Percentiles rank a stretch among this genome's conserved stretches.
These are phyloP conservation scores for Fragosphaeria purpurea DNA, from an alignment of 2,329 filamentous ascomycete species.

Conservation along the genomic window DNA sequence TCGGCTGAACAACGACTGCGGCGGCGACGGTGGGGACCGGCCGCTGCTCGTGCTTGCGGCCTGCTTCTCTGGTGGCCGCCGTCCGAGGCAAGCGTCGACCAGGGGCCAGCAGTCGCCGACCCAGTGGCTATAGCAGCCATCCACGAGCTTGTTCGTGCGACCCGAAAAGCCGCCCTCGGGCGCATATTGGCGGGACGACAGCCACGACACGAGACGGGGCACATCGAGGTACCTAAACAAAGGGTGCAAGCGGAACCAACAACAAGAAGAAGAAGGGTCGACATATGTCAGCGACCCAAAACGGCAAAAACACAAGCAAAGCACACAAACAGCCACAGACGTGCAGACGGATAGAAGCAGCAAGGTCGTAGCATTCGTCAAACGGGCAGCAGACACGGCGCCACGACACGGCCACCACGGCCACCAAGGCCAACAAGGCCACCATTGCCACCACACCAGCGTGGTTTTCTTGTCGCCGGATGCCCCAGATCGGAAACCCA, in stretches of 20 bases:
- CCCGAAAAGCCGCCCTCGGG: constrained; percentile 91
- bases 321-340: background rate
- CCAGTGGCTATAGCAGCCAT: constrained; percentile 98
- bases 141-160: constrained; percentile 93
- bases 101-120: constrained; percentile 91
- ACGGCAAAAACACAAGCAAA: background rate
- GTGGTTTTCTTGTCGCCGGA: constrained; percentile 5
- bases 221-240: constrained; percentile 61
- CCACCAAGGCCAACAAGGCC: constrained; percentile 3
- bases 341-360: background rate
- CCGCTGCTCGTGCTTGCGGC: background rate
- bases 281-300: constrained; percentile 1
- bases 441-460: constrained; percentile 4
- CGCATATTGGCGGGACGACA: constrained; percentile 78
- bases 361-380: background rate
- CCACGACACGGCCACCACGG: background rate
- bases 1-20: constrained; percentile 59
- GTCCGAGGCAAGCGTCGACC: constrained; percentile 61
- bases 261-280: background rate
- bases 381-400: background rate
- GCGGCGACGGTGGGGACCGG: constrained; percentile 18
- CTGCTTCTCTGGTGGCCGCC: constrained; percentile 19
- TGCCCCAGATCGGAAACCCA: constrained; percentile 15
- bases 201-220: constrained; percentile 69
- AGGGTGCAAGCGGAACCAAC: background rate